Evolutionary conservation across 352 stramenopile genomes (phyloP).

Genomic region (Phytophthora cryptogea): DNA sequence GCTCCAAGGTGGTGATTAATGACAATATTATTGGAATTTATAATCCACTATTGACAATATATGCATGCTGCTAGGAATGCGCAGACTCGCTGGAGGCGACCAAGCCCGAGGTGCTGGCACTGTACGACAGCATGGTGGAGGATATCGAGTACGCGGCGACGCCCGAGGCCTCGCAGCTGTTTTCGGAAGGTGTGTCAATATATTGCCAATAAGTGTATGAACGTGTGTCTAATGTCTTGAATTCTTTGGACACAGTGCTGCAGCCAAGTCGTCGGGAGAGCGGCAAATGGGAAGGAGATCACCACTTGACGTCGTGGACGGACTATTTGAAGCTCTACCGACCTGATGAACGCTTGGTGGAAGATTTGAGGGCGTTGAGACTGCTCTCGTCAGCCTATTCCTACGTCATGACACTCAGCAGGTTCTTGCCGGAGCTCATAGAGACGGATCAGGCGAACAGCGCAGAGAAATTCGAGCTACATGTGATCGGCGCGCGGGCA

Average conservation of each 20-base stretch:
- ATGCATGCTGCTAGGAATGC: constrained; percentile 32
- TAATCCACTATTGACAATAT: constrained; percentile 9
- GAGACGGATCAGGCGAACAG: constrained; percentile 2
- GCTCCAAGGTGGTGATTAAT: constrained; percentile 36
- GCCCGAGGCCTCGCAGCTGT: constrained; percentile 43
- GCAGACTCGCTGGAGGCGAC: constrained; percentile 29
- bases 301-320: constrained; percentile 40
- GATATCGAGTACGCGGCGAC: constrained; percentile 46
- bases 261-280: constrained; percentile 29
- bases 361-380: constrained; percentile 38
- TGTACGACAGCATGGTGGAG: constrained; percentile 50
- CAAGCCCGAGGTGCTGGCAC: constrained; percentile 31
- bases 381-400: constrained; percentile 74
- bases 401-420: constrained; percentile 66
- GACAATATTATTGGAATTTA: not conserved
- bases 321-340: constrained; percentile 53
- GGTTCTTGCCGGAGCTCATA: constrained; percentile 39
- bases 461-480: constrained; percentile 31
- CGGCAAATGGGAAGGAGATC: constrained; percentile 12
- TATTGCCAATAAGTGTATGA: constrained; percentile 14
- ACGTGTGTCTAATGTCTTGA: not conserved
- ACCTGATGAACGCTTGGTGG: constrained; percentile 34
- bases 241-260: constrained; percentile 35
- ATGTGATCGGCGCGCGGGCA: constrained; percentile 69
- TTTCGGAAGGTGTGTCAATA: constrained; percentile 41